phyloP scores from a whole-genome alignment of 257 asterid species.

The Dorcoceras hygrometricum region DNA sequence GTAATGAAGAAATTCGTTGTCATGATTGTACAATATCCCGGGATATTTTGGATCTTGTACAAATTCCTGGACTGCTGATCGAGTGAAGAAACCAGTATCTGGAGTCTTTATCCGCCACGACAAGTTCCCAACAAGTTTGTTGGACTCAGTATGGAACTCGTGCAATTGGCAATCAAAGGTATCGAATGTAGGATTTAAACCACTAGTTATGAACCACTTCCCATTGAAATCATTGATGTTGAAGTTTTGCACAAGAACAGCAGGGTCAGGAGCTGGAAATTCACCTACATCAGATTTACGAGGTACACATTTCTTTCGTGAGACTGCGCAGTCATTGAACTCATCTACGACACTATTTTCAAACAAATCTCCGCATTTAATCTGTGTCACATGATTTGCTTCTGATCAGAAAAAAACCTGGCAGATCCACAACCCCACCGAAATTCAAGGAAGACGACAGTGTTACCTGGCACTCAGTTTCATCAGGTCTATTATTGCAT shows the following conservation, averaged over 20 bases:
- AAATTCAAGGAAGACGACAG: conserved; percentile 8
- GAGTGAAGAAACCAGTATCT: conserved; percentile 80
- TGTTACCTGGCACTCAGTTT: conserved; percentile 93
- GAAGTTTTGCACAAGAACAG: conserved; percentile 64
- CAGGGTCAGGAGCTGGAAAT: conserved; percentile 81
- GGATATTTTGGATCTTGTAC: conserved; percentile 82
- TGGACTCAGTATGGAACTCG: conserved; percentile 44
- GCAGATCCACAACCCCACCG: not conserved
- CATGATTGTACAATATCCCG: conserved; percentile 88
- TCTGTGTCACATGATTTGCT: conserved; percentile 42
- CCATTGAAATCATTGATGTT: conserved; percentile 73
- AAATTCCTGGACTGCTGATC: conserved; percentile 68
- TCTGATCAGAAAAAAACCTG: conserved; percentile 9
- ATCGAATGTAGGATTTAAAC: conserved; percentile 90
- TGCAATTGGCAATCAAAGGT: conserved; percentile 89
- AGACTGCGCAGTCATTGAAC: conserved; percentile 95
- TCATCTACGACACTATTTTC: conserved; percentile 83
- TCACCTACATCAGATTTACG: conserved; percentile 94
- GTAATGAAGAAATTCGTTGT: conserved; percentile 91
- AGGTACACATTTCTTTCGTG: conserved; percentile 96
- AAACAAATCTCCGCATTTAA: conserved; percentile 91
- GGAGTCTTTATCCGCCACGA: conserved; percentile 85
- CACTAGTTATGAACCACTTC: conserved; percentile 85
- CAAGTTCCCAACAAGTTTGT: conserved; percentile 66
- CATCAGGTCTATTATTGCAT: conserved; percentile 92